These are phyloP conservation scores for Xylariaceae sp. DNA, from an alignment of 2,329 filamentous ascomycete genomes.

Conservation along the genomic window DNA sequence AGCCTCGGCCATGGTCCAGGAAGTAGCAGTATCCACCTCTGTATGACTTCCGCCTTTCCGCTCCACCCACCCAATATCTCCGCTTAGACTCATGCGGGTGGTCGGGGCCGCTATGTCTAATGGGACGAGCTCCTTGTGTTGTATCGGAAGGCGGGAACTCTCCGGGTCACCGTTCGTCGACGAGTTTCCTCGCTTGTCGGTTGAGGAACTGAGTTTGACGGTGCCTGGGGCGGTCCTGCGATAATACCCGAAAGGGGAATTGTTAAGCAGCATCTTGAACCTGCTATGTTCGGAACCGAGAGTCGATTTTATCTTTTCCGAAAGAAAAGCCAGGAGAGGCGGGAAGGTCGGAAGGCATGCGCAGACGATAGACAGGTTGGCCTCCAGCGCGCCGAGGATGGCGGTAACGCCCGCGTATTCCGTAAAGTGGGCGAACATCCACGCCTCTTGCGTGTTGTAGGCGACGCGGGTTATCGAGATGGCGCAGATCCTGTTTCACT, in stretches of 20 bases:
- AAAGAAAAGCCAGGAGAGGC: neutral
- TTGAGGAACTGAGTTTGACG: slow-evolving; percentile 1
- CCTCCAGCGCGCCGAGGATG: slow-evolving; percentile 8
- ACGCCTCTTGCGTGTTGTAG: slow-evolving; percentile 8
- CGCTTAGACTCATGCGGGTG: neutral
- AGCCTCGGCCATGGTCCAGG: slow-evolving; percentile 1
- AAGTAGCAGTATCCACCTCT: neutral
- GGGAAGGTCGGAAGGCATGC: slow-evolving; percentile 9
- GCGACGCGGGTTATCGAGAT: slow-evolving; percentile 11
- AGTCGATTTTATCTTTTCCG: neutral
- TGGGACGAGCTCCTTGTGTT: slow-evolving; percentile 4
- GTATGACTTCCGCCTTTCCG: neutral
- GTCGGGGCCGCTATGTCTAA: neutral
- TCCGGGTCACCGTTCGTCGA: neutral
- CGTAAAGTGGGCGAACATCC: slow-evolving; percentile 9
- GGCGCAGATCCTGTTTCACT: slow-evolving; percentile 7
- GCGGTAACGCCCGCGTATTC: slow-evolving; percentile 7
- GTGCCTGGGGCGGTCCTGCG: neutral
- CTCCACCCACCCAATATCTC: slow-evolving; percentile 1
- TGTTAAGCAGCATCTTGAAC: slow-evolving; percentile 8
- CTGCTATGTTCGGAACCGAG: neutral
- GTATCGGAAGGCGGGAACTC: slow-evolving; percentile 3
- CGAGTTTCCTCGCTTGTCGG: neutral
- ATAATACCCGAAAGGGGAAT: slow-evolving; percentile 5
- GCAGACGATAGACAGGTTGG: slow-evolving; percentile 12